A percentile compares a stretch with the other conserved stretches of the same genome.
Conservation (phyloP, 176 grass and related monocot species). For the Oryza glumipatula region DNA sequence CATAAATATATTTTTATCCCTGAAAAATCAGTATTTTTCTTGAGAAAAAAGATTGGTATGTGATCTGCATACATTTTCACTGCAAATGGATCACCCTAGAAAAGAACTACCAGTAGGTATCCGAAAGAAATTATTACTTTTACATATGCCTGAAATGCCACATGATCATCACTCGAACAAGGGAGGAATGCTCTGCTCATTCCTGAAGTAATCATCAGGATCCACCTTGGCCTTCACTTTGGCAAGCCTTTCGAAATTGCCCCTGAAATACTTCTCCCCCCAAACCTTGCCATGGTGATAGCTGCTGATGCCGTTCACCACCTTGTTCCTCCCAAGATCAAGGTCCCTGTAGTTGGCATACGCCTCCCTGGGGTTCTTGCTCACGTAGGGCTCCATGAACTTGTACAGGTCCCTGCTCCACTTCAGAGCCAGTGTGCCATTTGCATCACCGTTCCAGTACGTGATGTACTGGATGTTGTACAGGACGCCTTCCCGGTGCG, state of each 20-base stretch:
- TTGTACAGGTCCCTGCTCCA: constrained; percentile 33
- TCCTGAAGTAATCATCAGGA: constrained; percentile 56
- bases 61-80: not conserved
- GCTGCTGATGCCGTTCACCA: constrained; percentile 38
- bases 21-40: not conserved
- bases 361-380: constrained; percentile 42
- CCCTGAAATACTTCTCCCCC: constrained; percentile 50
- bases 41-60: too few species aligned
- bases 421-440: not conserved
- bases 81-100: not conserved
- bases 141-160: not conserved
- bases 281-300: constrained; percentile 48
- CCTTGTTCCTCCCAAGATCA: constrained; percentile 42
- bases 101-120: not conserved
- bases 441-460: not conserved
- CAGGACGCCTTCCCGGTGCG: constrained; percentile 39
- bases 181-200: constrained; percentile 65
- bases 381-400: constrained; percentile 43
- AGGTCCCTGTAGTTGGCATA: constrained; percentile 59
- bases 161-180: not conserved
- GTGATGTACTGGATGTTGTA: constrained; percentile 51
- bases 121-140: not conserved
- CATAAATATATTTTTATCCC: too few species aligned
- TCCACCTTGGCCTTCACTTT: constrained; percentile 45
- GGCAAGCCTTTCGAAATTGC: constrained; percentile 49